phyloP scores from a whole-genome alignment of 106 monocot species.

The Gastrodia elata region DNA sequence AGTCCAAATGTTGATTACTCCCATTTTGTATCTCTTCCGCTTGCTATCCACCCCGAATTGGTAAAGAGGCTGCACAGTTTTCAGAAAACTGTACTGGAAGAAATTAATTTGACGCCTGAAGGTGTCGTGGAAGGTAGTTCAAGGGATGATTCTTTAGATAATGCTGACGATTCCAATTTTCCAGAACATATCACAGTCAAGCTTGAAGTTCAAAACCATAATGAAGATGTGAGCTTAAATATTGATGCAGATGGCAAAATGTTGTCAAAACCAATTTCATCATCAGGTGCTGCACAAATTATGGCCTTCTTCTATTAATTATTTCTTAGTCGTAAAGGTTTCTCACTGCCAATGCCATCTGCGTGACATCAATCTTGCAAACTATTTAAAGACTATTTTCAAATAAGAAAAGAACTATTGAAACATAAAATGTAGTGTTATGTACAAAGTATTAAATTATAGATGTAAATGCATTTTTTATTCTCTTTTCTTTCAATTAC shows the following conservation, averaged over 20 bases:
- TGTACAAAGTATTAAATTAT: too few relatives aligned
- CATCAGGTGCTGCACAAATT: conserved; percentile 1
- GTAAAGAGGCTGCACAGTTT: conserved; percentile 51
- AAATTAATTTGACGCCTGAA: conserved; percentile 1
- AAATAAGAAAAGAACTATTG: too few relatives aligned
- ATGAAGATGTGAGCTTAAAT: neutral
- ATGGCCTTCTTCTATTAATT: neutral
- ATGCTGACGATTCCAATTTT: neutral
- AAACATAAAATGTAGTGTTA: too few relatives aligned
- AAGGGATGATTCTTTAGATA: neutral
- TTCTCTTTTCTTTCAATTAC: too few relatives aligned
- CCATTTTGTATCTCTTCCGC: conserved; percentile 82
- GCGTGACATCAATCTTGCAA: neutral
- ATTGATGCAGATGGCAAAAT: neutral
- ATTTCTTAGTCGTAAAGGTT: neutral
- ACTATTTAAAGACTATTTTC: neutral
- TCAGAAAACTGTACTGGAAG: conserved; percentile 53
- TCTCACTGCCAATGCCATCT: conserved; percentile 2
- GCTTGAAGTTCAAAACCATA: neutral
- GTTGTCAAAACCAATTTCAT: neutral
- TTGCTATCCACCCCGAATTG: conserved; percentile 50
- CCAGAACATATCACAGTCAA: neutral
- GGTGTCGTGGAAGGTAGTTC: neutral
- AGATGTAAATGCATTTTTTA: too few relatives aligned
- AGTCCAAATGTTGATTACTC: conserved; percentile 66